Base-by-base conservation (phyloP, 2,329 filamentous ascomycete species). In the Pseudogymnoascus sp. region DNA sequence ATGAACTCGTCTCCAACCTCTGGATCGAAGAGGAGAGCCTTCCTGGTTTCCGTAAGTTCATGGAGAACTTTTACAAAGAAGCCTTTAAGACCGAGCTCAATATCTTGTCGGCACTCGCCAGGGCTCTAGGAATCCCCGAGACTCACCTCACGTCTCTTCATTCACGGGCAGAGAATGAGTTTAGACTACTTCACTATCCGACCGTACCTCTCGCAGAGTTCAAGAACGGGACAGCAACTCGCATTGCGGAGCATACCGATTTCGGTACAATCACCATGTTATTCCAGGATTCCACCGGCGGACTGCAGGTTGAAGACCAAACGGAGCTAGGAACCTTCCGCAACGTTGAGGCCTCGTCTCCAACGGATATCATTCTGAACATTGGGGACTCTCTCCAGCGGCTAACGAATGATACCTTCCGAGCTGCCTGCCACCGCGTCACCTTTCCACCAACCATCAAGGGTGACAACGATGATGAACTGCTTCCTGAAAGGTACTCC, bases 401-500 rank as follows among this genome's bases (percentile, higher is more conserved):
- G 64, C 80, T 80, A 76, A 80, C 76, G 62, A 82, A 82, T 68
- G 77, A 79, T 78, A 71, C 63, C 68, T 69, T 61, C 61, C 64
- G 54, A 54, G 62, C 26, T 14, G 34, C 34, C 34, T 37, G 34
- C 11, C 34, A 37, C 34, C 23, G 18, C 45, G 23, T 51, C 18
- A 21, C 18, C 23, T 51, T 29, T 51, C 45, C 10, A 21, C 18
- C 34, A 37, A 37, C 34, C 11, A 37, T 37, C 34, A 37, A 37
- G 34, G 34, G 34, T 37, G 78, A 77, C 2, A 77, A 76, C 6
- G 81, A 80, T 14, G 76, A 79, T 40, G 66, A 69, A 4, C 69
- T 71, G 16, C 88, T 96, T 74, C 91, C 91, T 1, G 81, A 91
- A 0, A 81, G 89, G 40, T 97, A 97, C 72, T 93, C 89, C 70